Evolutionary conservation across 1,284 basidiomycete species (phyloP), one percentile per base, ranked within the genome.

Genomic region (Ceratobasidium sp.): DNA sequence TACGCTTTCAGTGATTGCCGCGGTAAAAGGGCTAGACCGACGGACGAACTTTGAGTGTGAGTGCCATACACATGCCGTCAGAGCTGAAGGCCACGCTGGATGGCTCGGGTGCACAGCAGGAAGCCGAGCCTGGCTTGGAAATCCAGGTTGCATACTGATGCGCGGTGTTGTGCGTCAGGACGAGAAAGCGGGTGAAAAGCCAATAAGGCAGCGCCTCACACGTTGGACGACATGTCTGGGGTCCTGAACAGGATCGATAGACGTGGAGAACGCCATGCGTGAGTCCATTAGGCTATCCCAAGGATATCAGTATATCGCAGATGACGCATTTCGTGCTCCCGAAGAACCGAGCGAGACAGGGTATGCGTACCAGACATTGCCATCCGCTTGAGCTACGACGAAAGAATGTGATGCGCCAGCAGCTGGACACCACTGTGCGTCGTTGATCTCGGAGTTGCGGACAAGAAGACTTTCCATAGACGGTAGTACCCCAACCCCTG

Each of bases 401-500:
- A 70, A 70, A 49, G 67, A 70, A 70, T 70, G 67, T 14, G 54
- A 54, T 16, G 67, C 67, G 14, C 67, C 67, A n/a, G 54, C 13
- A 9, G 41, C 43, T 32, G 67, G 67, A 58, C 67, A 70, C 67
- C 67, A 70, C 38, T 70, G 67, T 8, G 67, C 67, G 49, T 70
- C 67, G 54, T 70, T 70, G 38, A 70, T 70, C 54, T 70, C 67
- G 67, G 67, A 70, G 23, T 70, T 70, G 67, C 67, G 67, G 67
- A 49, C 54, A 41, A 70, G 26, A 47, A 58, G 43, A 3, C 67
- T 55, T 49, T 70, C 67, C 67, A 70, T 70, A 70, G 67, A 70
- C 14, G 67, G 67, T n/a, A 59, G 35, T 62, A 44, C 59, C 43
- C 52, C 67, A 46, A 55, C 30, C 38, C 67, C 54, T 16, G 67